Evolutionary conservation across 2,329 filamentous ascomycete genomes (phyloP).

Genomic region (Thielaviopsis populi): DNA sequence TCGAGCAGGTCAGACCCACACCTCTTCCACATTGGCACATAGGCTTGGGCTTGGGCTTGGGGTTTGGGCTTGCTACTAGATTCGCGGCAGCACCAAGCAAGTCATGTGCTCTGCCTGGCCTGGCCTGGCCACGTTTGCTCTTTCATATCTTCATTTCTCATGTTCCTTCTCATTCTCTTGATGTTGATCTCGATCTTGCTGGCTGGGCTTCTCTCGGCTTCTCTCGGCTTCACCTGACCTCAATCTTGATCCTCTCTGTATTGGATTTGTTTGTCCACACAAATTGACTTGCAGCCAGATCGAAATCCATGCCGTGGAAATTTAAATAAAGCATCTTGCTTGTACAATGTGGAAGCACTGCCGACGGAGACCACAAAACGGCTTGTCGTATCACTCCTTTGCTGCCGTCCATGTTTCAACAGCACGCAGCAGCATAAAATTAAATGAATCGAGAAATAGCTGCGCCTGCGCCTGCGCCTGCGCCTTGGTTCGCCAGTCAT

Average conservation of each 20-base stretch:
- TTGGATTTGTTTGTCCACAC: background rate
- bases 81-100: background rate
- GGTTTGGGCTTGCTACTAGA: too few relatives aligned
- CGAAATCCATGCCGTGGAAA: too few relatives aligned
- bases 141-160: too few relatives aligned
- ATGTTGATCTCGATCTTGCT: too few relatives aligned
- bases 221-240: background rate
- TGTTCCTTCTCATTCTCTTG: background rate
- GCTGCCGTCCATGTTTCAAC: background rate
- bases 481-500: background rate
- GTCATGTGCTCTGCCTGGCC: slow-evolving; percentile 4
- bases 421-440: background rate
- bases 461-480: too few relatives aligned
- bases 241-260: background rate
- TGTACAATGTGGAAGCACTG: background rate
- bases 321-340: background rate
- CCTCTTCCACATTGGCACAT: too few relatives aligned
- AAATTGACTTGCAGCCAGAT: background rate
- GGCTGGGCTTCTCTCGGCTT: background rate
- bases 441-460: background rate
- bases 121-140: too few relatives aligned
- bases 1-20: background rate
- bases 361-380: background rate
- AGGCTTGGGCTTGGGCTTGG: too few relatives aligned
- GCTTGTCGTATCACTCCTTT: background rate